A percentile compares a stretch with the other conserved stretches of the same genome.
These are phyloP conservation scores for Aspergillus panamensis DNA, from an alignment of 495 filamentous ascomycete species.

Conservation along the genomic window DNA sequence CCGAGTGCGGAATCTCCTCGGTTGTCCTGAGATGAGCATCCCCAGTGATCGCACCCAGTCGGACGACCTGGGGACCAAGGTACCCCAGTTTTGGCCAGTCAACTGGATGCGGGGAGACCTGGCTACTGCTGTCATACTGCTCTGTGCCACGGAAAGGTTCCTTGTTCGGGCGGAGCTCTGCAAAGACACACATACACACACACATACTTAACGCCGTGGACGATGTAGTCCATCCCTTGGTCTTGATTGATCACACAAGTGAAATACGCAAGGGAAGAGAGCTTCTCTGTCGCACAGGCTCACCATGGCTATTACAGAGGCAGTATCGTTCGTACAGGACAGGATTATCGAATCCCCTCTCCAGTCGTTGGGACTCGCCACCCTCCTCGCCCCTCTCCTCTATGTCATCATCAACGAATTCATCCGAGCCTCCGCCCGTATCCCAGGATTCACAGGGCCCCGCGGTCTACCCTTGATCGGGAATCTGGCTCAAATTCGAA, in stretches of 20 bases:
- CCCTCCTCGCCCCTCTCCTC: constrained; percentile 31
- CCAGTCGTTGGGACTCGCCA: constrained; percentile 26
- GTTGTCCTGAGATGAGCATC: not conserved
- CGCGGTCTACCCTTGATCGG: constrained; percentile 57
- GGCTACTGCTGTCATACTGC: not conserved
- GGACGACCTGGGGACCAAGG: constrained; percentile 3
- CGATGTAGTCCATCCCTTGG: not conserved
- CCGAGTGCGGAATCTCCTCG: constrained; percentile 18
- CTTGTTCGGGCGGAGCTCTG: constrained; percentile 10
- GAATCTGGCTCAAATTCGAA: constrained; percentile 58
- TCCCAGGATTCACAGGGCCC: constrained; percentile 53
- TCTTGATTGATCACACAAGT: not conserved
- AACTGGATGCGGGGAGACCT: not conserved
- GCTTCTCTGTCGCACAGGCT: not conserved
- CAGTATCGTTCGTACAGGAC: constrained; percentile 26
- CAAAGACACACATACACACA: not conserved
- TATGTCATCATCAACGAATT: constrained; percentile 55
- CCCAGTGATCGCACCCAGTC: no score
- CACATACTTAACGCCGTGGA: not conserved
- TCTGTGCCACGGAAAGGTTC: constrained; percentile 16
- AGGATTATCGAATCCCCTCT: constrained; percentile 24
- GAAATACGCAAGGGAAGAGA: not conserved
- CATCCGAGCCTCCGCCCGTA: constrained; percentile 45
- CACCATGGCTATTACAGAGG: constrained; percentile 34
- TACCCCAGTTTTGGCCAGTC: constrained; percentile 9